Evolutionary conservation across 2,329 filamentous ascomycete genomes (phyloP).

Genomic region (Aspergillus spinulosporus): DNA sequence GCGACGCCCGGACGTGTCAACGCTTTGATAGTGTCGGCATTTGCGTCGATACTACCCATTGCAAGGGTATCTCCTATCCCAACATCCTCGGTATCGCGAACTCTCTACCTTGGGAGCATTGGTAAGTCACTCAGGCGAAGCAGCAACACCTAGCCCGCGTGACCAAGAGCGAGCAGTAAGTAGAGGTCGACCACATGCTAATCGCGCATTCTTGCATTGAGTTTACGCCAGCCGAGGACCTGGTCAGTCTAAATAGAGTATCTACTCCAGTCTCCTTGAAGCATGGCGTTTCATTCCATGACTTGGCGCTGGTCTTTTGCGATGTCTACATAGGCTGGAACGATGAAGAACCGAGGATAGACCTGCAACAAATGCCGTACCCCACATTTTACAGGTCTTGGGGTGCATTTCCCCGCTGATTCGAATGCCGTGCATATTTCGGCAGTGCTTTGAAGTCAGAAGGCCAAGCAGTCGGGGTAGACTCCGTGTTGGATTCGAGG

Average conservation of each 20-base stretch:
- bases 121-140: too few species aligned
- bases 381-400: not conserved
- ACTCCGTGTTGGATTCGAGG: not conserved
- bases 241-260: not conserved
- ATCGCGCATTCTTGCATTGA: not conserved
- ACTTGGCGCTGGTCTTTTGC: not conserved
- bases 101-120: too few species aligned
- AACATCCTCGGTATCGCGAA: not conserved
- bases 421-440: not conserved
- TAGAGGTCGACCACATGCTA: not conserved
- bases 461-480: not conserved
- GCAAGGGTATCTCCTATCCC: not conserved
- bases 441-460: not conserved
- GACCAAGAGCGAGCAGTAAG: too few species aligned
- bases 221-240: not conserved
- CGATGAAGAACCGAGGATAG: not conserved
- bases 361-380: not conserved
- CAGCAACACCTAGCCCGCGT: too few species aligned
- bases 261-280: not conserved
- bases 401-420: not conserved
- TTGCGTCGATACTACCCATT: not conserved
- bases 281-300: not conserved
- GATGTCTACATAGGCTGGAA: not conserved
- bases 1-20: not conserved
- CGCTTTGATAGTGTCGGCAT: not conserved